Evolutionary conservation across 139 green algal species (phyloP).

Genomic region (Limnomonas spitsbergensis): DNA sequence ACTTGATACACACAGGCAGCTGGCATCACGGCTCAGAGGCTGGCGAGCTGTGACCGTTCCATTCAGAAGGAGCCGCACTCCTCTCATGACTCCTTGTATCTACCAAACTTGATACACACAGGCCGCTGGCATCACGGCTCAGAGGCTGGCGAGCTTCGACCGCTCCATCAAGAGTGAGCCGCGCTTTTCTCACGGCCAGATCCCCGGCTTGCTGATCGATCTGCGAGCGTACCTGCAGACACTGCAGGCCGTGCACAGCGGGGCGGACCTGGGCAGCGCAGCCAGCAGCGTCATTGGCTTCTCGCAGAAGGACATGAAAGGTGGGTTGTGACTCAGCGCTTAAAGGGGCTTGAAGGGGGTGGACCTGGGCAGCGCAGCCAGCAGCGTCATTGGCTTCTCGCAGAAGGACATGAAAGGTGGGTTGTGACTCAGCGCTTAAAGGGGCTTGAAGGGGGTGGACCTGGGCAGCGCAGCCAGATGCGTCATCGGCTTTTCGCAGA

Average conservation of each 20-base stretch:
- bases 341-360: conserved; percentile 32
- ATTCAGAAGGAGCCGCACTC: too few species aligned
- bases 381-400: too few species aligned
- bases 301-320: conserved; percentile 42
- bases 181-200: conserved; percentile 6
- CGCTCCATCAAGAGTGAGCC: conserved; percentile 56
- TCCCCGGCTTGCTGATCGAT: conserved; percentile 33
- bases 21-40: too few species aligned
- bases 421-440: too few species aligned
- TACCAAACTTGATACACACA: too few species aligned
- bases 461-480: conserved; percentile 48
- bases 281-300: conserved; percentile 72
- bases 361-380: conserved; percentile 56
- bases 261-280: conserved; percentile 58
- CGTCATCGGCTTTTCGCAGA: conserved; percentile 71
- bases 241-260: conserved; percentile 64
- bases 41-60: too few species aligned
- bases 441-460: conserved; percentile 67
- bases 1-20: too few species aligned
- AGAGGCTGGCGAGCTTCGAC: conserved; percentile 18
- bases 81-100: too few species aligned
- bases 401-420: too few species aligned
- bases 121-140: conserved; percentile 11
- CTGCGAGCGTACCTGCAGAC: conserved; percentile 62
- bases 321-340: neutral